A percentile compares a stretch with the other conserved stretches of the same genome.
These are phyloP conservation scores for Lecanicillium sp. DNA, from an alignment of 2,329 filamentous ascomycete species.

Conservation along the genomic window DNA sequence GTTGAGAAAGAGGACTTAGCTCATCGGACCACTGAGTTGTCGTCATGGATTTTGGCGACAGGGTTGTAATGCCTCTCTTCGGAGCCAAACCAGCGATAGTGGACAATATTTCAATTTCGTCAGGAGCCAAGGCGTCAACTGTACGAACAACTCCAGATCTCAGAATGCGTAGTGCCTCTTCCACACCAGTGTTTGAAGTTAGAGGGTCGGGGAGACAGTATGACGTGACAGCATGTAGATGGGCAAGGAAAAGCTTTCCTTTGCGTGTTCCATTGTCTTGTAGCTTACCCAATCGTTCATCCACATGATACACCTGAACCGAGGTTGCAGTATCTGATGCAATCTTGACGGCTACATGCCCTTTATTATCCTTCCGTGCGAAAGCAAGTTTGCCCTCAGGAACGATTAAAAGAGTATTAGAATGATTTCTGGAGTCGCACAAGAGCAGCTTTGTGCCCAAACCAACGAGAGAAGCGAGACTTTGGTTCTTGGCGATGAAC, in stretches of 20 bases:
- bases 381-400: background rate
- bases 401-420: background rate
- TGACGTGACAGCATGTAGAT: constrained; percentile 46
- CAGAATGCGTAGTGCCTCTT: constrained; percentile 41
- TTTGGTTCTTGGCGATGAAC: background rate
- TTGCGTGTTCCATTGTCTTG: constrained; percentile 39
- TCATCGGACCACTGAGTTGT: too few relatives aligned
- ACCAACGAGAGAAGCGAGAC: background rate
- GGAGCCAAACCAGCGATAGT: background rate
- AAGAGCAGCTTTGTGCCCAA: background rate
- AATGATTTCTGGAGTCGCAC: accelerated
- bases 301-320: background rate
- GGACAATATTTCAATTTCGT: background rate
- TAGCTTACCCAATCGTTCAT: constrained; percentile 17
- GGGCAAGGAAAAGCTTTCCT: constrained; percentile 40
- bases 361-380: too few relatives aligned
- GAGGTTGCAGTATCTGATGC: too few relatives aligned
- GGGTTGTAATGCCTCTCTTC: background rate
- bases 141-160: constrained; percentile 39
- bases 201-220: constrained; percentile 39
- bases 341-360: too few relatives aligned
- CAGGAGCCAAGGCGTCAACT: background rate
- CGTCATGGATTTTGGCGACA: too few relatives aligned
- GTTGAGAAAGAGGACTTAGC: too few relatives aligned
- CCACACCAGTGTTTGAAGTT: constrained; percentile 42